phyloP scores from a whole-genome alignment of 352 stramenopile genomes.

The Globisporangium okanoganense region DNA sequence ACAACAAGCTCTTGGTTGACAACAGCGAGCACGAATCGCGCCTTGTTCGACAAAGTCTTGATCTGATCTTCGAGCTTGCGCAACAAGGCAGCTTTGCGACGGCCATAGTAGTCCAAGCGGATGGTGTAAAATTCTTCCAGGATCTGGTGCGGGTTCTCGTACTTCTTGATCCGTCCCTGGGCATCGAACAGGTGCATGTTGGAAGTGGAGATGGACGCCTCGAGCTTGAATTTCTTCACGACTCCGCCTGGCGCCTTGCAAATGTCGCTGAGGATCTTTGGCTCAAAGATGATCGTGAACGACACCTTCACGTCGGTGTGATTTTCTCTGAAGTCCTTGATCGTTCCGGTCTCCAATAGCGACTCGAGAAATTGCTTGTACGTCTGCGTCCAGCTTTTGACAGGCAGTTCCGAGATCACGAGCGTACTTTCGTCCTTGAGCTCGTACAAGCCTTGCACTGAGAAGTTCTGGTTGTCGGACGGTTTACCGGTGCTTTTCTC shows the following conservation, averaged over 20 bases:
- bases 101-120: conserved; percentile 90
- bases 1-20: conserved; percentile 90
- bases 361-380: conserved; percentile 96
- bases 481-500: conserved; percentile 59
- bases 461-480: conserved; percentile 60
- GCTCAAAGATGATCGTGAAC: conserved; percentile 86
- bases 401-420: conserved; percentile 95
- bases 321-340: conserved; percentile 93
- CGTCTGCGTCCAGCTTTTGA: conserved; percentile 94
- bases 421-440: conserved; percentile 86
- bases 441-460: conserved; percentile 85
- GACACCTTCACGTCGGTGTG: conserved; percentile 91
- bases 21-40: conserved; percentile 94
- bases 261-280: conserved; percentile 67
- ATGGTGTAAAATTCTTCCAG: conserved; percentile 93
- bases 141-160: conserved; percentile 90
- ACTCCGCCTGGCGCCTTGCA: conserved; percentile 69
- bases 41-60: conserved; percentile 92
- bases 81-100: conserved; percentile 88
- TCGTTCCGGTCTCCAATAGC: conserved; percentile 80
- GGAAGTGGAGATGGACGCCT: conserved; percentile 89
- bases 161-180: conserved; percentile 91
- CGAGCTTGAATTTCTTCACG: conserved; percentile 96
- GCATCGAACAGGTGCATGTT: conserved; percentile 98
- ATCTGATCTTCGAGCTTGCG: conserved; percentile 90